Conservation (phyloP, 2,329 filamentous ascomycete genomes). For the Monosporascus cannonballus region DNA sequence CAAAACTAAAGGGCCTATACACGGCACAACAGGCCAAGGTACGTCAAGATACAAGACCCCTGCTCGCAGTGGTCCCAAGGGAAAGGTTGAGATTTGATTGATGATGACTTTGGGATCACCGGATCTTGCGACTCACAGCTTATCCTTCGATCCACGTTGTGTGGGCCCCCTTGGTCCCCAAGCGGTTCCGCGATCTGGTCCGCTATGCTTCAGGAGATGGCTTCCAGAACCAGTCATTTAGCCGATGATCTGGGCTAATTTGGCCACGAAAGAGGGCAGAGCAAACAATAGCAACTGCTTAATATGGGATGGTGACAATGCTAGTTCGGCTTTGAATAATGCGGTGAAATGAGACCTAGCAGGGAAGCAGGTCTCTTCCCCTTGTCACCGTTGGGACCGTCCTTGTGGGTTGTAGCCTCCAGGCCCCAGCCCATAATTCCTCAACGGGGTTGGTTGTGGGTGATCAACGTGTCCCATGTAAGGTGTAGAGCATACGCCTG, state of each 20-base stretch:
- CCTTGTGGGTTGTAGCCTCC: background rate
- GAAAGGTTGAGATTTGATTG: conserved; percentile 1
- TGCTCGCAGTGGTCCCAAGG: background rate
- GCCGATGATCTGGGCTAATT: background rate
- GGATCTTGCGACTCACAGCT: background rate
- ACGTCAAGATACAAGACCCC: background rate
- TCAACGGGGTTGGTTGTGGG: background rate
- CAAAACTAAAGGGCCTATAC: background rate
- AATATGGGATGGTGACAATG: background rate
- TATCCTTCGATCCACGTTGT: background rate
- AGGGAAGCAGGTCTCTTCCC: background rate
- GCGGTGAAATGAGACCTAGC: background rate
- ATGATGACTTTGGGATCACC: background rate
- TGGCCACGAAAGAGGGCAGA: background rate
- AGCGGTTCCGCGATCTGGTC: background rate
- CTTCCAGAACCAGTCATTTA: background rate
- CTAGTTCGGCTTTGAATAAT: background rate
- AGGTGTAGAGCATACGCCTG: background rate
- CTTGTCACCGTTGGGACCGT: background rate
- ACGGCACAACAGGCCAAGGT: background rate
- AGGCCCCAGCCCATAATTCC: background rate
- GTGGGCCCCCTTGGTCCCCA: background rate
- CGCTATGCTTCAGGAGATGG: background rate
- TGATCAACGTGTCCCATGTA: background rate
- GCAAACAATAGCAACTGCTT: background rate